These are phyloP conservation scores for Aspergillus latus DNA, from an alignment of 2,329 filamentous ascomycete species.

Conservation along the genomic window DNA sequence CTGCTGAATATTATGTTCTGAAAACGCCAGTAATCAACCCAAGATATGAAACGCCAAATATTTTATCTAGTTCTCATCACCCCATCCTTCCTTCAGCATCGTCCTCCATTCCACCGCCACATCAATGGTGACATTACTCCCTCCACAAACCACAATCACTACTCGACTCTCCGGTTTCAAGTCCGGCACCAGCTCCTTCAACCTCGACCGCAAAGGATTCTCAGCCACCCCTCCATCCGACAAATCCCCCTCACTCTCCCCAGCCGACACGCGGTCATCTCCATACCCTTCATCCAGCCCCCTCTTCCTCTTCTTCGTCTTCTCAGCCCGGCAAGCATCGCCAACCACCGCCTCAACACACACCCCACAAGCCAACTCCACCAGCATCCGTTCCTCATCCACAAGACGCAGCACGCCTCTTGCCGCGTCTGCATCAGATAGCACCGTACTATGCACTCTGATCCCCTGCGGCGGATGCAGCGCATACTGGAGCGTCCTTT, in stretches of 20 bases:
- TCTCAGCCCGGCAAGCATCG: conserved; percentile 24
- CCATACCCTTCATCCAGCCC: conserved; percentile 35
- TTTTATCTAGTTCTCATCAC: conserved; percentile 12
- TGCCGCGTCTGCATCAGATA: conserved; percentile 76
- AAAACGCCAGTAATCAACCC: neutral
- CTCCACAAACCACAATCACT: conserved; percentile 83
- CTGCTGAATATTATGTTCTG: neutral
- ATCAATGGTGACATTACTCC: conserved; percentile 64
- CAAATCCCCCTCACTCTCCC: conserved; percentile 28
- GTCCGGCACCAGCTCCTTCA: conserved; percentile 63
- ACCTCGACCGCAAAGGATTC: conserved; percentile 35
- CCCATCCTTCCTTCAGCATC: conserved; percentile 43
- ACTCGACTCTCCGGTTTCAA: conserved; percentile 68
- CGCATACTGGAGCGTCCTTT: conserved; percentile 66
- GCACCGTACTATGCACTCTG: conserved; percentile 60
- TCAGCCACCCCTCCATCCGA: neutral
- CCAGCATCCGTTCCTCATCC: conserved; percentile 76
- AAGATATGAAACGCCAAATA: conserved; percentile 6
- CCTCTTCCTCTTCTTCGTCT: conserved; percentile 33
- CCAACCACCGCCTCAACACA: conserved; percentile 58
- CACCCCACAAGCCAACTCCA: conserved; percentile 84
- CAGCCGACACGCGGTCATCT: conserved; percentile 34
- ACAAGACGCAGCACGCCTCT: conserved; percentile 73
- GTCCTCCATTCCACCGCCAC: conserved; percentile 61
- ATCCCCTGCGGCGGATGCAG: conserved; percentile 46